Base-by-base conservation (phyloP, 768 basidiomycete species). In the Exidia glandulosa region DNA sequence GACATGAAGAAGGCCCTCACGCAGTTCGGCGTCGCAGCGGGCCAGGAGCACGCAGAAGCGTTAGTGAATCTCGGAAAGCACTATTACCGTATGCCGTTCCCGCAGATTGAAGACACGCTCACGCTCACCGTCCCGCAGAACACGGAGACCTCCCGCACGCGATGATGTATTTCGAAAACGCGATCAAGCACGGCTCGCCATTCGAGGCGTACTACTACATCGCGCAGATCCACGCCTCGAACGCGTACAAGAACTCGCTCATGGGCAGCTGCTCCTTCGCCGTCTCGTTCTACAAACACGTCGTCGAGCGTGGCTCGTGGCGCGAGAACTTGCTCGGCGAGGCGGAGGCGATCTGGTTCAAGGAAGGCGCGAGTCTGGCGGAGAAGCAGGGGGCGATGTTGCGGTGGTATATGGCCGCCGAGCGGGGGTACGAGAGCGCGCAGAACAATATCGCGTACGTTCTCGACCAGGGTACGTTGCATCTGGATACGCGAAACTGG, bases 161-260 rank as follows among this genome's bases (percentile, higher is more conserved):
- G 0, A 81, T 77, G 1, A 78, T 81, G 1, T 85, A 85, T 67
- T 89, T 98, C 65, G 91, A 98, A 70, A 79, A 79, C 29, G 96
- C 94, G 2, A 75, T 95, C 54, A 83, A 88, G 1, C 79, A 83
- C 63, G 96, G 95, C 3, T 94, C 95, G 3, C 88, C 90, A 0
- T 93, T 95, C 61, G 94, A 99, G 69, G 88, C 94, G 1, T 95
- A 89, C 72, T 95, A 94, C 73, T 94, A 96, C 67, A 81, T 96
- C 10, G 94, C 90, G 27, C 81, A 86, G 63, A 85, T 96, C 14
- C 84, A 96, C 62, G 79, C 86, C 31, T 68, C 76, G 31, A 50
- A 54, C 27, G 19, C 50, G 50, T 54, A 54, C 80, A 81, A 60
- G 83, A 23, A 52, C 63, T 19, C 33, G 57, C 50, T 45, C 63